Conservation (phyloP, 257 asterid genomes). For the Forsythia suspensa region DNA sequence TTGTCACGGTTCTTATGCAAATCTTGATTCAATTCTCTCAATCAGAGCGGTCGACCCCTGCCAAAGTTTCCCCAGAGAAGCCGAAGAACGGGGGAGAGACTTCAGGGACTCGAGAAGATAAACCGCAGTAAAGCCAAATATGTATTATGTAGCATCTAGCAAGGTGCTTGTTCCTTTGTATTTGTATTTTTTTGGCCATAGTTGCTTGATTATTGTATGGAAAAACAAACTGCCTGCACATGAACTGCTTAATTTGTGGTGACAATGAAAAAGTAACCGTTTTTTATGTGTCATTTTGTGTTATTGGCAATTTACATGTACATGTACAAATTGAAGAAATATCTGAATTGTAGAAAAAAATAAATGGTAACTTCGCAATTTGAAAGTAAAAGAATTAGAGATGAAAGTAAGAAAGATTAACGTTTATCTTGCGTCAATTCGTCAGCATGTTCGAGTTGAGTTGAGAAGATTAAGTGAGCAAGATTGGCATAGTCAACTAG, state of each 20-base stretch:
- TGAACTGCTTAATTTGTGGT: neutral
- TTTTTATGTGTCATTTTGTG: neutral
- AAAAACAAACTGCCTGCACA: neutral
- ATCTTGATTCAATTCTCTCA: slow-evolving; percentile 85
- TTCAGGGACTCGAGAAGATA: slow-evolving; percentile 28
- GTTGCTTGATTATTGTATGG: neutral
- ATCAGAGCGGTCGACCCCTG: slow-evolving; percentile 79
- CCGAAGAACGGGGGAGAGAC: slow-evolving; percentile 33
- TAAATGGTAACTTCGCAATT: no score
- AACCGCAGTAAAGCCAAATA: slow-evolving; percentile 23
- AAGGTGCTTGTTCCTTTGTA: neutral
- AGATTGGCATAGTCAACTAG: no score
- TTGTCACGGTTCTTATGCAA: slow-evolving; percentile 79
- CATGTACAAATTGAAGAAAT: no score
- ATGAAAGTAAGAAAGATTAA: no score
- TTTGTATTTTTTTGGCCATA: neutral
- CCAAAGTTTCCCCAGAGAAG: slow-evolving; percentile 61
- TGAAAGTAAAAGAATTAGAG: no score
- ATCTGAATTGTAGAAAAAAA: no score
- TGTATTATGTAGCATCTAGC: neutral
- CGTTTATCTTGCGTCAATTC: no score
- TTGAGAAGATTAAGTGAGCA: no score
- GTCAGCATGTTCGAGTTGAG: no score
- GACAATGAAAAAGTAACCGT: neutral
- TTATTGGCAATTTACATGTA: neutral